Conservation (phyloP, 202 grass and related monocot species). For the Miscanthus sacchariflorus region DNA sequence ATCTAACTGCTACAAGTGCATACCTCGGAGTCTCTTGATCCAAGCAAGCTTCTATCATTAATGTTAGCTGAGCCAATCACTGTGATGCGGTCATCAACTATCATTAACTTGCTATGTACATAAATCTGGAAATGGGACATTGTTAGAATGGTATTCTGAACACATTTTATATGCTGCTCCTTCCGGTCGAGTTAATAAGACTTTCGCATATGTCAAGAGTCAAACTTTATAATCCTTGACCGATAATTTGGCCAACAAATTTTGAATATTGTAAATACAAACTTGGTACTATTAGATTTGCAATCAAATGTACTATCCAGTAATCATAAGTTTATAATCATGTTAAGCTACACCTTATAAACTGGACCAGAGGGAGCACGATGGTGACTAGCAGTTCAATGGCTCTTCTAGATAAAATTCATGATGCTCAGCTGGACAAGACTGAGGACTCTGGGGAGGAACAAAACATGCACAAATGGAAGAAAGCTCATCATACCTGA, state of each 20-base stretch:
- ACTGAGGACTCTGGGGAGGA: conserved; percentile 1
- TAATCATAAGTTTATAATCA: conserved; percentile 1
- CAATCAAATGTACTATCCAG: not conserved
- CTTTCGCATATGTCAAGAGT: not conserved
- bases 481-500: conserved; percentile 63
- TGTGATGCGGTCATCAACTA: conserved; percentile 91
- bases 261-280: not conserved
- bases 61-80: conserved; percentile 98
- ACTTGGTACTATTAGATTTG: not conserved
- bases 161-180: conserved; percentile 32
- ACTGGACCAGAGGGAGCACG: not conserved
- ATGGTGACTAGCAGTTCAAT: conserved; percentile 30
- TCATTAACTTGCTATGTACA: conserved; percentile 99
- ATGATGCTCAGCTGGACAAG: conserved; percentile 14
- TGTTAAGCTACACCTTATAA: not conserved
- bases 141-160: conserved; percentile 37
- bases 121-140: conserved; percentile 68
- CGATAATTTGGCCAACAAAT: not conserved
- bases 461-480: conserved; percentile 21
- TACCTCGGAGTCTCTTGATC: conserved; percentile 99
- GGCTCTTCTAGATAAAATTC: conserved; percentile 13
- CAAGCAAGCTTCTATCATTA: conserved; percentile 98
- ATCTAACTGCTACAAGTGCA: conserved; percentile 28
- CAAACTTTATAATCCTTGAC: not conserved
- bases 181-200: not conserved